phyloP scores from a whole-genome alignment of 345 rosid genomes.

The Leavenworthia alabamica region DNA sequence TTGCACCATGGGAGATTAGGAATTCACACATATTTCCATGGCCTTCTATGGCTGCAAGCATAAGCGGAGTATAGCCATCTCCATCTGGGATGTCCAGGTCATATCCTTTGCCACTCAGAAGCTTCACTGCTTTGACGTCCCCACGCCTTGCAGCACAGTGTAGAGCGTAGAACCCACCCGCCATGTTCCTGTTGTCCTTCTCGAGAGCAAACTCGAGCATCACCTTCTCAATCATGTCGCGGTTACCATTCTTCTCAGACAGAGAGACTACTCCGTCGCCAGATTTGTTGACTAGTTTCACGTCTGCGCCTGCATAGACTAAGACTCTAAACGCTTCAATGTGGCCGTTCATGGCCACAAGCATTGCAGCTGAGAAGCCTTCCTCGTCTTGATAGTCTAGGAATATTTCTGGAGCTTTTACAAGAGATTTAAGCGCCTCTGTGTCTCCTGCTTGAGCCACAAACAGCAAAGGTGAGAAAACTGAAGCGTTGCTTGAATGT shows the following conservation, averaged over 20 bases:
- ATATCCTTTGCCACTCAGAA: constrained; percentile 58
- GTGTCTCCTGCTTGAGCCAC: constrained; percentile 63
- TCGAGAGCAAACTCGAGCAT: constrained; percentile 91
- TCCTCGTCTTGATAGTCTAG: constrained; percentile 72
- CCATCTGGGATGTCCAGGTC: constrained; percentile 66
- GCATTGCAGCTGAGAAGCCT: constrained; percentile 87
- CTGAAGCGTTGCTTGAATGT: constrained; percentile 45
- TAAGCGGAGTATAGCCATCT: constrained; percentile 86
- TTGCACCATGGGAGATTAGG: constrained; percentile 57
- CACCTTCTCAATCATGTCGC: constrained; percentile 75
- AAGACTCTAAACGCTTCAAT: constrained; percentile 66
- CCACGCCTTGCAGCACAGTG: constrained; percentile 96
- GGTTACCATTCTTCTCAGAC: constrained; percentile 53
- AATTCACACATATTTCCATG: constrained; percentile 55
- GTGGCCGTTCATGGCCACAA: constrained; percentile 75
- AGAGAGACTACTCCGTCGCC: constrained; percentile 71
- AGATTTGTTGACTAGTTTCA: constrained; percentile 60
- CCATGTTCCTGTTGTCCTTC: constrained; percentile 52
- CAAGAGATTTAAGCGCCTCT: constrained; percentile 53
- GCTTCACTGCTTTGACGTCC: constrained; percentile 60
- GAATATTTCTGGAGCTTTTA: constrained; percentile 35
- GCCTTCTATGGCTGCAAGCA: constrained; percentile 89
- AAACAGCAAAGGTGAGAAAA: constrained; percentile 54
- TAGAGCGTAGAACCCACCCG: constrained; percentile 80
- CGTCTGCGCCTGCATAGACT: constrained; percentile 84